Conservation (phyloP, 495 filamentous ascomycete genomes). For the Trypethelium eluteriae region DNA sequence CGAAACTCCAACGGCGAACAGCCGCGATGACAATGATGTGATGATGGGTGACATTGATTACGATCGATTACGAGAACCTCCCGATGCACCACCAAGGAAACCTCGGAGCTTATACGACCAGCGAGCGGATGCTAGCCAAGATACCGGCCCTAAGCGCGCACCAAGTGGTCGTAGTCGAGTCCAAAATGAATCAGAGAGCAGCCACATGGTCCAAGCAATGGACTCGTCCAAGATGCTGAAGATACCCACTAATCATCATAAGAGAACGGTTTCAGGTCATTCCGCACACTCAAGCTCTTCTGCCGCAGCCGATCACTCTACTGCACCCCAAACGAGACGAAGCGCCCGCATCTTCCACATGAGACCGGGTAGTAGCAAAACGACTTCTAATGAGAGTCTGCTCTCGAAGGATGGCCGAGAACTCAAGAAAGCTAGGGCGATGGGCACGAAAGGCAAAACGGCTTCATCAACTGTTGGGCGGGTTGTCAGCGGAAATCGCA, state of each 20-base stretch:
- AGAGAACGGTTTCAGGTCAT: conserved; percentile 80
- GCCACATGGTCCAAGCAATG: conserved; percentile 28
- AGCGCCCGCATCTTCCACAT: conserved; percentile 70
- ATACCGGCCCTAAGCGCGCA: conserved; percentile 21
- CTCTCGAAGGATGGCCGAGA: conserved; percentile 55
- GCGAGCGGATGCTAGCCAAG: neutral
- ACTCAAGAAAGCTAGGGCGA: conserved; percentile 68
- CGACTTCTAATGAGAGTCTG: conserved; percentile 29
- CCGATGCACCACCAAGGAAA: conserved; percentile 59
- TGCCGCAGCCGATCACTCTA: conserved; percentile 49
- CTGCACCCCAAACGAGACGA: conserved; percentile 59
- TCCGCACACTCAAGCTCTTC: conserved; percentile 52
- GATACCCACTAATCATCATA: conserved; percentile 53
- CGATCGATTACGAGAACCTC: conserved; percentile 41
- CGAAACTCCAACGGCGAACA: conserved; percentile 31
- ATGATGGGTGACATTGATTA: conserved; percentile 36
- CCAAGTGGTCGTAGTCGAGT: conserved; percentile 51
- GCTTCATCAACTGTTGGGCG: conserved; percentile 59
- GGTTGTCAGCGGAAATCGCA: conserved; percentile 80
- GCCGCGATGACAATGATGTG: conserved; percentile 32
- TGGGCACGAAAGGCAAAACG: conserved; percentile 48
- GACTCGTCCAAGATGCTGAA: conserved; percentile 23
- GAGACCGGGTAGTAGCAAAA: conserved; percentile 53
- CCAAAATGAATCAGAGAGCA: conserved; percentile 52
- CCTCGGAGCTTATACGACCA: conserved; percentile 47